Conservation (phyloP, 1,284 basidiomycete species). For the Pascua sp. region DNA sequence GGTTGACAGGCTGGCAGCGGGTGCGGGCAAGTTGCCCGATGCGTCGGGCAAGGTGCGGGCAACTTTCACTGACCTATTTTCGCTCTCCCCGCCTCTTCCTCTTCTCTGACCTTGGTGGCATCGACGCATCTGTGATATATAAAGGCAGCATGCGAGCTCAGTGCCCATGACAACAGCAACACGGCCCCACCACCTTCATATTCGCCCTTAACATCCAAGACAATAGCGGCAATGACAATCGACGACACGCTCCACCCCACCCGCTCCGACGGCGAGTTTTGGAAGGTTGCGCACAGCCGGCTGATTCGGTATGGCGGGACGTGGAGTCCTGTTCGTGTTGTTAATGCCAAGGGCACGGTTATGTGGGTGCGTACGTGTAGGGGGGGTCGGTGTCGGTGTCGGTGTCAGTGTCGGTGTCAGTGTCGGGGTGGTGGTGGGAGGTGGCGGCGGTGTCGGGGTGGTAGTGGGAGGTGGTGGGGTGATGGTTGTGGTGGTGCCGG, state of each 20-base stretch:
- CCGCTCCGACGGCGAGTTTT: conserved; percentile 19
- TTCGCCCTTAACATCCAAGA: too few species aligned
- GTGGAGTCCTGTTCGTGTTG: conserved; percentile 18
- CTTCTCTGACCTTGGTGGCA: too few species aligned
- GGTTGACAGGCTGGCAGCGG: too few species aligned
- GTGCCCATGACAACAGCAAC: too few species aligned
- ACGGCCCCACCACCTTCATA: too few species aligned
- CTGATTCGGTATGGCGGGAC: conserved; percentile 26
- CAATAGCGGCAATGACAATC: background rate
- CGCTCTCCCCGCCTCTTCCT: too few species aligned
- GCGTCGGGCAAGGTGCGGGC: too few species aligned
- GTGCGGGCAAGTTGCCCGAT: too few species aligned
- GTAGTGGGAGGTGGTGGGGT: background rate
- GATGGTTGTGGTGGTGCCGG: background rate
- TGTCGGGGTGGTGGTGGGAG: too few species aligned
- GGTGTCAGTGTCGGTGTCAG: background rate
- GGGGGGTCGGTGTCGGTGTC: background rate
- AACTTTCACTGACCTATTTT: too few species aligned
- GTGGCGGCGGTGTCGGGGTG: background rate
- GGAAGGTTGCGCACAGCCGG: conserved; percentile 19
- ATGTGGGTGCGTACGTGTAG: conserved; percentile 9
- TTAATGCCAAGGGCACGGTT: conserved; percentile 19
- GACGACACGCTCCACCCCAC: background rate
- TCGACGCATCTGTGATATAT: too few species aligned
- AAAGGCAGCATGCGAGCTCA: too few species aligned